These are phyloP conservation scores for Byssochlamys sp. DNA, from an alignment of 2,329 filamentous ascomycete species.

Conservation along the genomic window DNA sequence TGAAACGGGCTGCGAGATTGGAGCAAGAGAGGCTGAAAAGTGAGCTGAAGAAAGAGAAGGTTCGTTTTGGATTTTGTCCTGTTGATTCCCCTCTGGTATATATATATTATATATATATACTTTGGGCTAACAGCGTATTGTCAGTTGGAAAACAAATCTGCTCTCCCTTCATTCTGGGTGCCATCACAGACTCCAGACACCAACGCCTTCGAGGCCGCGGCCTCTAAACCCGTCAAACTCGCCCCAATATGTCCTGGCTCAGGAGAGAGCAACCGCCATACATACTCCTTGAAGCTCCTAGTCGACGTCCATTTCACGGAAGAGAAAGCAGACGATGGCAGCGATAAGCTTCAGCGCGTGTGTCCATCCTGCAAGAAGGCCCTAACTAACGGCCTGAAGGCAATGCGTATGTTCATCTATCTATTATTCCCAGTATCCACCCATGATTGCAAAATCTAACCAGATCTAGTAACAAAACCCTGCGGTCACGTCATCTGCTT, in stretches of 20 bases:
- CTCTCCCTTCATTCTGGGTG: conserved; percentile 84
- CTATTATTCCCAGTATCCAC: too few species aligned
- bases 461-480: conserved; percentile 57
- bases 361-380: conserved; percentile 82
- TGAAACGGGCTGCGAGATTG: conserved; percentile 58
- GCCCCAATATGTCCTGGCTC: conserved; percentile 70
- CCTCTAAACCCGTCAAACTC: conserved; percentile 54
- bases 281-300: conserved; percentile 67
- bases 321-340: conserved; percentile 49
- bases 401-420: conserved; percentile 45
- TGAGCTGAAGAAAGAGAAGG: conserved; percentile 64
- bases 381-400: conserved; percentile 71
- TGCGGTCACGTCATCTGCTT: conserved; percentile 90
- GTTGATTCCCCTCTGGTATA: neutral
- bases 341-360: conserved; percentile 36
- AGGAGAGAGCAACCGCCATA: conserved; percentile 55
- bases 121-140: neutral
- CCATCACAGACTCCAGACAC: conserved; percentile 67
- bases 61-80: conserved; percentile 19
- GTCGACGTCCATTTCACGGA: conserved; percentile 68
- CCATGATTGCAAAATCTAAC: neutral
- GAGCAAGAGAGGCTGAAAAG: conserved; percentile 62
- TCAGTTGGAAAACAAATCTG: conserved; percentile 50
- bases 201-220: conserved; percentile 46
- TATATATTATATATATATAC: neutral